Base-by-base conservation (phyloP, 108 stramenopile genomes). In the Nitzschia sp. region DNA sequence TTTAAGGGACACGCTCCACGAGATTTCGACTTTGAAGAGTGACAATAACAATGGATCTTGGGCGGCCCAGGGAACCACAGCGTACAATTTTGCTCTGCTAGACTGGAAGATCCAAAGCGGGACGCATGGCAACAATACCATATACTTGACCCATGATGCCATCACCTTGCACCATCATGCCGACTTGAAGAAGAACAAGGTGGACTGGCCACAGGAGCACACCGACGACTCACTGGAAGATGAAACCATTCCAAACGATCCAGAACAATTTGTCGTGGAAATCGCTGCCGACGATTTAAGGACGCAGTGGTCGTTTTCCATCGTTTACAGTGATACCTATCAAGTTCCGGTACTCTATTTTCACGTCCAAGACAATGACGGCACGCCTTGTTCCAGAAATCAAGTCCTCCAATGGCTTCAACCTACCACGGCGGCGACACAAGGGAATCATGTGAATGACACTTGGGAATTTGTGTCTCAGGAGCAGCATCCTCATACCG, bases 391-490 rank as follows among this genome's bases (percentile, higher is more conserved):
- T 38, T 26, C 54, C 17, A 57, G 87, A 53, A 27, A 48, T 0
- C 58, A 78, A 25, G 79, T 88, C 0, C 24, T 91, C 9, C 36
- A 62, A 19, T 31, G 66, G 23, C 58, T 82, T 42, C 24, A 18
- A 45, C 36, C 61, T 0, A 21, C 33, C 15, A 13, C 38, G 6
- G 6, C 38, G 9, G 13, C 9, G 9, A 42, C 13, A 42, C 9
- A 42, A 9, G 38, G 13, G 6, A 13, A 42, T 42, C 9, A 42
- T 42, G 13, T 9, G 6, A 13, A 6, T 42, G 38, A 42, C 13
- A 54, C 75, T 1, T 92, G 91, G 91, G 87, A 92, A 2, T 92
- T 92, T 67, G 48, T 92, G 11, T 92, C 91, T 13, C 71, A 84
- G 30, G 91, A 92, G 46, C 79, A 87, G 53, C 85, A 92, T 66